Conservation (phyloP, 352 stramenopile species). For the Plasmopara viticola region DNA sequence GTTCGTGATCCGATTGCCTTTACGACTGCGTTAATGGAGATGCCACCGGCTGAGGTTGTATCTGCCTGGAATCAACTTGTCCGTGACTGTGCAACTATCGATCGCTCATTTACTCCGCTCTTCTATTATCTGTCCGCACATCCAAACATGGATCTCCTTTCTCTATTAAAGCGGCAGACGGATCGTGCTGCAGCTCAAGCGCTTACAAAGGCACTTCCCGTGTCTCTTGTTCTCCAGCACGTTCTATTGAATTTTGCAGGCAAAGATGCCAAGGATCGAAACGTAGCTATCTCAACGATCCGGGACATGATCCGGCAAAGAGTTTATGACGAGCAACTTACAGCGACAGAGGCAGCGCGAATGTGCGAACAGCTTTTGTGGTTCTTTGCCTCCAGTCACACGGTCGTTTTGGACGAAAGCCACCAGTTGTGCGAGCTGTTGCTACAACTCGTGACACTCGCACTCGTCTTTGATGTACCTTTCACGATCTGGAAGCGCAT, state of each 20-base stretch:
- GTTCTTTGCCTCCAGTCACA: constrained; percentile 20
- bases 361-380: constrained; percentile 53
- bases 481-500: constrained; percentile 21
- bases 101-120: constrained; percentile 23
- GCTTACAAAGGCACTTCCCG: constrained; percentile 19
- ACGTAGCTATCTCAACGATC: constrained; percentile 12
- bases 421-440: constrained; percentile 32
- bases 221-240: constrained; percentile 24
- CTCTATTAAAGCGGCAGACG: constrained; percentile 15
- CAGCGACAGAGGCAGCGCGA: constrained; percentile 18
- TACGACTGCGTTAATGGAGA: constrained; percentile 19
- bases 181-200: constrained; percentile 4
- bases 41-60: constrained; percentile 22
- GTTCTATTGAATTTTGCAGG: constrained; percentile 18
- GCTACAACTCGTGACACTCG: constrained; percentile 27
- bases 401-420: background rate
- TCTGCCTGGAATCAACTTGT: constrained; percentile 33
- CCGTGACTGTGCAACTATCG: constrained; percentile 26
- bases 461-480: constrained; percentile 16
- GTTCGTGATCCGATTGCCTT: constrained; percentile 17
- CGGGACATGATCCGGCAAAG: constrained; percentile 13
- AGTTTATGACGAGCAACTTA: constrained; percentile 6
- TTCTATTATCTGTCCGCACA: constrained; percentile 48
- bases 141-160: constrained; percentile 39
- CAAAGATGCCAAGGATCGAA: constrained; percentile 16